Evolutionary conservation across 1,284 basidiomycete species (phyloP).

Genomic region (Trametes pubescens): DNA sequence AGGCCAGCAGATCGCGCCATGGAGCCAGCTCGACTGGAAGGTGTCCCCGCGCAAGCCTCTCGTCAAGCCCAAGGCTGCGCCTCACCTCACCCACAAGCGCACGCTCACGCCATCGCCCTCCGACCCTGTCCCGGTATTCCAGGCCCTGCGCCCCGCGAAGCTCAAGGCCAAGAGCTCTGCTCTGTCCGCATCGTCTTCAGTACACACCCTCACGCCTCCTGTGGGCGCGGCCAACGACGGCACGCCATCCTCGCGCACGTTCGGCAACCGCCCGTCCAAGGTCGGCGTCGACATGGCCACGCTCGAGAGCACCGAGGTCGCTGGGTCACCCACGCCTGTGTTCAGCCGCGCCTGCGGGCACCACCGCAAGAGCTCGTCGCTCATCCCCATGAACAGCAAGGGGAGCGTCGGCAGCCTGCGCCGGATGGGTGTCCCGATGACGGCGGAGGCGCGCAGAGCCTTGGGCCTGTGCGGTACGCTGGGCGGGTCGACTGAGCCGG

Average conservation of each 20-base stretch:
- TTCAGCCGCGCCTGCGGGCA: constrained; percentile 53
- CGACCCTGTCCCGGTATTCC: constrained; percentile 61
- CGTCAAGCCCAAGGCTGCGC: constrained; percentile 32
- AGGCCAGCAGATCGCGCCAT: constrained; percentile 70
- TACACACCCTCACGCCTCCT: constrained; percentile 24
- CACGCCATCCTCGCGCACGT: constrained; percentile 48
- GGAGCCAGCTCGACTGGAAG: constrained; percentile 58
- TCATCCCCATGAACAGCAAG: constrained; percentile 41
- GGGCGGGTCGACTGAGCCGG: constrained; percentile 57
- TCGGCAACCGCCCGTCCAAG: constrained; percentile 54
- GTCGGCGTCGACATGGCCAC: constrained; percentile 37
- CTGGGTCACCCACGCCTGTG: constrained; percentile 52
- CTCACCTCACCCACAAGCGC: constrained; percentile 55
- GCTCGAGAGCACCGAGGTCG: constrained; percentile 39
- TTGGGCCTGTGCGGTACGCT: constrained; percentile 73
- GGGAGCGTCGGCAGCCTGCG: constrained; percentile 38
- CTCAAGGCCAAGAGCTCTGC: constrained; percentile 37
- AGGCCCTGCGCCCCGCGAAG: constrained; percentile 62
- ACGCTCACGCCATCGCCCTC: constrained; percentile 63
- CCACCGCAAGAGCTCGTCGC: constrained; percentile 48
- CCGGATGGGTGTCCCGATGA: constrained; percentile 48
- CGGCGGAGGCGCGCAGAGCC: constrained; percentile 57
- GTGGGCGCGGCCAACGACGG: constrained; percentile 5
- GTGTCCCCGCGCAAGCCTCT: constrained; percentile 55
- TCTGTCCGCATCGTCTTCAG: constrained; percentile 30